Conservation (phyloP, 371 early-diverging fungal genomes). For the Funneliformis caledonium region DNA sequence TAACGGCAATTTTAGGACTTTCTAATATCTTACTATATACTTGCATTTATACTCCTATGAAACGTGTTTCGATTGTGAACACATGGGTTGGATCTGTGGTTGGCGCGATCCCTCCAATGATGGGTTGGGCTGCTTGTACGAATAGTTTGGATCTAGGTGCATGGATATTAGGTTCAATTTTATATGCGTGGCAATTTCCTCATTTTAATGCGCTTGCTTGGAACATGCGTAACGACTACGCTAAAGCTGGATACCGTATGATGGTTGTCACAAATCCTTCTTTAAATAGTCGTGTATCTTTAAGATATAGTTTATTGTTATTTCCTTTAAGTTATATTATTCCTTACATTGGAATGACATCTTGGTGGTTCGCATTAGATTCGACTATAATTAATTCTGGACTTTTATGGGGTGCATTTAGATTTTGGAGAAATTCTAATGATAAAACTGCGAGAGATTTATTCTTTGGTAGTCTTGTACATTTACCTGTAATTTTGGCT, state of each 20-base stretch:
- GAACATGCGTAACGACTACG: constrained; percentile 92
- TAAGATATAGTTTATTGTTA: constrained; percentile 84
- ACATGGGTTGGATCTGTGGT: constrained; percentile 97
- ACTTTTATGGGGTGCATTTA: constrained; percentile 69
- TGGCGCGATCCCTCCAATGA: constrained; percentile 97
- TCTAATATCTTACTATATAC: constrained; percentile 91
- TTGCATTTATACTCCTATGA: constrained; percentile 91
- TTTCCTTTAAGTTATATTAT: constrained; percentile 75
- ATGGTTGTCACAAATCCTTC: constrained; percentile 87
- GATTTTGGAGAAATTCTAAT: constrained; percentile 78
- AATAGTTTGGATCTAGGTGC: constrained; percentile 79
- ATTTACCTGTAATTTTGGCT: constrained; percentile 84
- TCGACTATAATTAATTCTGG: constrained; percentile 77
- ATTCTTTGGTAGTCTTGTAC: constrained; percentile 89
- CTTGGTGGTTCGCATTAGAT: constrained; percentile 79
- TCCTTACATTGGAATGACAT: constrained; percentile 78
- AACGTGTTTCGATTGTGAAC: constrained; percentile 90
- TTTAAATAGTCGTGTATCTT: constrained; percentile 85
- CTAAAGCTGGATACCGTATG: constrained; percentile 97
- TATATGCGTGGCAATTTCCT: constrained; percentile 98
- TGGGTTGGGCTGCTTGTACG: constrained; percentile 95
- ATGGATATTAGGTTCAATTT: constrained; percentile 75
- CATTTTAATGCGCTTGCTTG: constrained; percentile 95
- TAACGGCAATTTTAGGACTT: constrained; percentile 80
- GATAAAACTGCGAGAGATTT: constrained; percentile 84